phyloP scores from a whole-genome alignment of 1,139 yeast genomes.

The Yamadazyma pseudoaaseri region DNA sequence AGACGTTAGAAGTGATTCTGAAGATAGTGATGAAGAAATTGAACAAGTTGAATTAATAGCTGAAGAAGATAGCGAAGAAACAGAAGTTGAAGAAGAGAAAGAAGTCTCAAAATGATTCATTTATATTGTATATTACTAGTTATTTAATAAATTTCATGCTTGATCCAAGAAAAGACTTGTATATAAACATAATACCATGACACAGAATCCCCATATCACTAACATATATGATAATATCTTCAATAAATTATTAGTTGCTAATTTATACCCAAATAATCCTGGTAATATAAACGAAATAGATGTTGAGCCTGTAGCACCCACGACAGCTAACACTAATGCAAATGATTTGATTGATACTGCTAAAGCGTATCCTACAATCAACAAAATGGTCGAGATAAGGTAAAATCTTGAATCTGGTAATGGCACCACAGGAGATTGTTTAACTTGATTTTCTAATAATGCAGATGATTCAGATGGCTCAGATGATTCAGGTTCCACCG shows the following conservation, averaged over 20 bases:
- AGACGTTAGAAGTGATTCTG: constrained; percentile 79
- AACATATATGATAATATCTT: constrained; percentile 30
- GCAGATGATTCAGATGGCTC: constrained; percentile 2
- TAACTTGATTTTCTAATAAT: constrained; percentile 6
- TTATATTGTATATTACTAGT: constrained; percentile 7
- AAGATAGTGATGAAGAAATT: constrained; percentile 20
- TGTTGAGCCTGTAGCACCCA: constrained; percentile 64
- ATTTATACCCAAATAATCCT: constrained; percentile 55
- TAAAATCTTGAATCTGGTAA: constrained; percentile 50
- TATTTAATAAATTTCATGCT: constrained; percentile 5
- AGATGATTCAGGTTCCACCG: background rate
- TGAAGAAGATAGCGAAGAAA: constrained; percentile 7
- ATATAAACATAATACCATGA: constrained; percentile 42
- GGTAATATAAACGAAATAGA: constrained; percentile 59
- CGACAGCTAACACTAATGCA: constrained; percentile 55
- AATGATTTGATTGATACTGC: constrained; percentile 51
- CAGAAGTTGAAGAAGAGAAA: background rate
- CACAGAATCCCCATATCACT: constrained; percentile 41
- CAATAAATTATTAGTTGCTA: constrained; percentile 24
- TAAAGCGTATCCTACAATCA: constrained; percentile 41
- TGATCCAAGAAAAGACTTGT: constrained; percentile 28
- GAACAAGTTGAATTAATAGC: constrained; percentile 5
- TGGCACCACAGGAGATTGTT: constrained; percentile 40
- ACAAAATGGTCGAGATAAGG: constrained; percentile 44
- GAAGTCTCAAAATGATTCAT: background rate